A percentile compares a stretch with the other conserved stretches of the same genome.
These are phyloP conservation scores for Apiotrichum gracile DNA, from an alignment of 1,284 basidiomycete genomes.

Conservation along the genomic window DNA sequence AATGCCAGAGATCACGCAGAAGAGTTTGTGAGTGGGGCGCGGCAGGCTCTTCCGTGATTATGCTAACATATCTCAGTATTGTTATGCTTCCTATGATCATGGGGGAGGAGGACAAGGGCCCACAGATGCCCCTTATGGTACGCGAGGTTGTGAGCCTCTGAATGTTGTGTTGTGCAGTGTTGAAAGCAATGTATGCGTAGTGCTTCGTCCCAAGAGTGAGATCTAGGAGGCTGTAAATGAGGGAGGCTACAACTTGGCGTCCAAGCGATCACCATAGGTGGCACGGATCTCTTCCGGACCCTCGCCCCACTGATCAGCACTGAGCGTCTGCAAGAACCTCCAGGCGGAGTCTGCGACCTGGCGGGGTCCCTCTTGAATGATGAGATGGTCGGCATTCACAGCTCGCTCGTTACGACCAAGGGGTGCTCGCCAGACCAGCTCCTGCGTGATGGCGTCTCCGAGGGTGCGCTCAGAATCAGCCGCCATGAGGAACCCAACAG, in stretches of 20 bases:
- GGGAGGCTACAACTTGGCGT: conserved; percentile 2
- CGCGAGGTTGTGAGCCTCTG: no score
- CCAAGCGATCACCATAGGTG: not conserved
- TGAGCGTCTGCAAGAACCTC: conserved; percentile 24
- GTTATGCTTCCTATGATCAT: conserved; percentile 40
- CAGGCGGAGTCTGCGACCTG: conserved; percentile 24
- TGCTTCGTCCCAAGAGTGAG: no score
- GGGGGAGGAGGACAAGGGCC: conserved; percentile 36
- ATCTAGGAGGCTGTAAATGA: not conserved
- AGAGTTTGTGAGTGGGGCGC: no score
- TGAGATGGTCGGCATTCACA: conserved; percentile 28
- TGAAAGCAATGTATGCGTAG: no score
- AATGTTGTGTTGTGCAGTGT: no score
- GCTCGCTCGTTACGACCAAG: conserved; percentile 26
- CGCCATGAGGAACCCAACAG: conserved; percentile 29
- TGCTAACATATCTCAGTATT: no score
- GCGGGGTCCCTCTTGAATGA: conserved; percentile 37
- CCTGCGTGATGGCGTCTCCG: conserved; percentile 13
- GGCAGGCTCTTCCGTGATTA: conserved; percentile 29
- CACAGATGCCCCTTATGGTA: conserved; percentile 40
- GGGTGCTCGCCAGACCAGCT: conserved; percentile 33
- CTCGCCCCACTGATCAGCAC: conserved; percentile 2
- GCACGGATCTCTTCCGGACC: not conserved
- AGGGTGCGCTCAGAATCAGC: conserved; percentile 21
- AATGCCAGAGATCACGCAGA: conserved; percentile 33